Evolutionary conservation across 345 rosid species (phyloP).

Genomic region (Zanthoxylum bungeanum): DNA sequence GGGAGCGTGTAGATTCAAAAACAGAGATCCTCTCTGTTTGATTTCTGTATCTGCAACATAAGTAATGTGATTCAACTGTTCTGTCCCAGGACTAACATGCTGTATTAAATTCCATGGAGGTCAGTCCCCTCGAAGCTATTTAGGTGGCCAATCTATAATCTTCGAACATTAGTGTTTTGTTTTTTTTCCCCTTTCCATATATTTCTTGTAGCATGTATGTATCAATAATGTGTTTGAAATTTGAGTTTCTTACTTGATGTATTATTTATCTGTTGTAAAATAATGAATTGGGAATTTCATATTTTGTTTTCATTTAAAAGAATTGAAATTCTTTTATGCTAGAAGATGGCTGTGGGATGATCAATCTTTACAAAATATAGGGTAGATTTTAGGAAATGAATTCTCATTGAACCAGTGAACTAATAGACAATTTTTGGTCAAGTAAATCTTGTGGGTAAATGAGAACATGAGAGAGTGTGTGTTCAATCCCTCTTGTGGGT

Average conservation of each 20-base stretch:
- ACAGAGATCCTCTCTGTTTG: neutral
- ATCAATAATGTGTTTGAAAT: neutral
- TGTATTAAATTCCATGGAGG: neutral
- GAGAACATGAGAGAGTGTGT: too few species aligned
- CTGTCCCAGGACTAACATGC: neutral
- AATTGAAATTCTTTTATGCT: neutral
- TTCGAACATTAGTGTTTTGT: too few species aligned
- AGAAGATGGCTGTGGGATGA: too few species aligned
- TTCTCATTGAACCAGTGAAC: too few species aligned
- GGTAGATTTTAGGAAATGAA: too few species aligned
- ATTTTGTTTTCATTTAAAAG: too few species aligned
- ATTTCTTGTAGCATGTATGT: neutral
- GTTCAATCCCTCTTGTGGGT: too few species aligned
- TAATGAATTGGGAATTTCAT: neutral
- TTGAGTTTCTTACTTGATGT: neutral
- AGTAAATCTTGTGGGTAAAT: too few species aligned
- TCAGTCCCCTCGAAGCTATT: slow-evolving; percentile 2
- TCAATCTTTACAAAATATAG: too few species aligned
- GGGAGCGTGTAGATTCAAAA: neutral
- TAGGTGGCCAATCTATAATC: neutral
- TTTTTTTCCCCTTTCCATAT: too few species aligned
- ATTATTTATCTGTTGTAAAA: neutral
- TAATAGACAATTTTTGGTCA: too few species aligned
- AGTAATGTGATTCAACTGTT: neutral
- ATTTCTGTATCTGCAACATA: neutral